phyloP scores from a whole-genome alignment of 345 rosid genomes.

The Citrus hindsii region DNA sequence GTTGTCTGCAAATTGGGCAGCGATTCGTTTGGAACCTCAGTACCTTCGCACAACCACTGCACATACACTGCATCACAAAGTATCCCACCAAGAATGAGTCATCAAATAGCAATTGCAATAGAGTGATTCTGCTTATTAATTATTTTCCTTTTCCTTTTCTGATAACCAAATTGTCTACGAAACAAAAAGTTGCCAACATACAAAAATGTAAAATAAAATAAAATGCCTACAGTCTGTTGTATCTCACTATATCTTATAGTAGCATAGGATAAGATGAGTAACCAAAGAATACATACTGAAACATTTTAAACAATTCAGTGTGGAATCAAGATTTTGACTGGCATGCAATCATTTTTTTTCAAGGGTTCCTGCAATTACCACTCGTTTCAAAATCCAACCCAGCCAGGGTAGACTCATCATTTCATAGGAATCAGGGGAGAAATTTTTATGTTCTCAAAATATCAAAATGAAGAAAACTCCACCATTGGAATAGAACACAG shows the following conservation, averaged over 20 bases:
- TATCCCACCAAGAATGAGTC: neutral
- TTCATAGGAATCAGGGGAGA: neutral
- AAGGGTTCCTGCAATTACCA: neutral
- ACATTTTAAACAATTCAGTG: neutral
- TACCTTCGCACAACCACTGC: conserved; percentile 92
- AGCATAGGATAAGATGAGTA: neutral
- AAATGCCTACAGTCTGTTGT: neutral
- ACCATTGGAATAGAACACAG: neutral
- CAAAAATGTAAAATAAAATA: neutral
- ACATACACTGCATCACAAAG: conserved; percentile 75
- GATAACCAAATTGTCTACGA: neutral
- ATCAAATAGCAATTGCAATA: neutral
- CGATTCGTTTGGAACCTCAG: conserved; percentile 80
- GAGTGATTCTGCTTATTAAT: neutral
- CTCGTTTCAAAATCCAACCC: neutral
- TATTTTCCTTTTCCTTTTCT: neutral
- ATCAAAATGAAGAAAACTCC: neutral
- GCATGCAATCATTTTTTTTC: neutral
- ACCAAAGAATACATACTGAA: neutral
- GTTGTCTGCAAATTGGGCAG: conserved; percentile 96
- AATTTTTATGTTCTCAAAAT: neutral
- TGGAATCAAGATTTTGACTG: neutral
- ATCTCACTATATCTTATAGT: neutral
- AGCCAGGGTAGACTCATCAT: neutral
- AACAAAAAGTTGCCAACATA: neutral